Evolutionary conservation across 139 green algal genomes (phyloP), one percentile per base, ranked within the genome.

Genomic region (Chlamydomonas asymmetrica): DNA sequence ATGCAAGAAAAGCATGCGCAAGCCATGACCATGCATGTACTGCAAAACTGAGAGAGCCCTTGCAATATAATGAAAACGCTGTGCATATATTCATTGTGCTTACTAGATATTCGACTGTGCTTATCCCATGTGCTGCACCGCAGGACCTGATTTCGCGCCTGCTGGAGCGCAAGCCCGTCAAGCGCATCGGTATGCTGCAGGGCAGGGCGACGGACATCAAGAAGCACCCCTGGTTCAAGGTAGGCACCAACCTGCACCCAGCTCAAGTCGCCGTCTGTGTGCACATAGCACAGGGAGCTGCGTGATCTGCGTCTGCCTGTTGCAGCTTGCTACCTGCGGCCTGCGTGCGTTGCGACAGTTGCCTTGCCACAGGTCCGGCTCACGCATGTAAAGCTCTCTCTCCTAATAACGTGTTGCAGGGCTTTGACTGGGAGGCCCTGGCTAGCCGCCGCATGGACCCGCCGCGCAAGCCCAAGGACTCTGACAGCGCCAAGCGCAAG

Each of bases 381-480:
- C 29, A 34, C 25, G 34, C 49, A 52, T 50, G 48, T 29, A 63
- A 22, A 27, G n/a, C 22, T 39, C 6, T 72, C n/a, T n/a, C n/a
- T n/a, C n/a, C n/a, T n/a, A n/a, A n/a, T n/a, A n/a, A n/a, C n/a
- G n/a, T n/a, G n/a, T n/a, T n/a, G 52, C 71, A 92, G 50, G 86
- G 80, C 40, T 93, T 98, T 80, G 93, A 98, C 80, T 98, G 95
- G 95, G 85, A 94, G 0, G 82, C 82, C 23, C 85, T 98, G 65
- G 79, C 88, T 27, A 86, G 88, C 0, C 82, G 91, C n/a, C 90
- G 91, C 74, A 87, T 98, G 71, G 67, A 86, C 45, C 85, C 92
- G 40, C 91, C 90, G 4, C 80, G 91, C 45, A 80, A 84, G 56
- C 94, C 93, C 54, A 88, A 89, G 61, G 83, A 92, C 4, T 68